Base-by-base conservation (phyloP, 768 basidiomycete species). In the Omphalotus guepiniiformis region DNA sequence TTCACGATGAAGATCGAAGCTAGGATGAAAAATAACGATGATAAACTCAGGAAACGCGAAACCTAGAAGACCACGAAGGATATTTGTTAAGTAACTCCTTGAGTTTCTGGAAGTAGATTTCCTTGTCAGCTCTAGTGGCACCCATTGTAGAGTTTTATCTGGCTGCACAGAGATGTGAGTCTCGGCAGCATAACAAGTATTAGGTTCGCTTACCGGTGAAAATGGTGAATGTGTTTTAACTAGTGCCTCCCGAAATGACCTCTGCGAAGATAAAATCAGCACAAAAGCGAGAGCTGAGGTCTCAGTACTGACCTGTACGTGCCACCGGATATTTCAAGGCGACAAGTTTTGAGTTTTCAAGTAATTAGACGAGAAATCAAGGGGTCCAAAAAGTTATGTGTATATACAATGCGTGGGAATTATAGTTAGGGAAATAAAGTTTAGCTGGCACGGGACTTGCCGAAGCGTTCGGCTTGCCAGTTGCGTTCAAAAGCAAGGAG, bases 1-100 rank as follows among this genome's bases (percentile, higher is more conserved):
- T 97, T 97, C 76, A 97, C 95, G 56, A 98, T 62, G 79, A 99
- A 97, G 74, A 99, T 92, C 50, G 95, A 95, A 62, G 92, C 94
- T 96, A 57, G n/a, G 42, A 16, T 41, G 28, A 29, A 38, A 36
- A 26, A 29, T 58, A 30, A 49, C 26, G 18, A 39, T 50, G 34
- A 50, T 29, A n/a, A 32, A 47, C 34, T 21, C 34, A 9, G 16
- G 23, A n/a, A n/a, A 29, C 21, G 12, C n/a, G 16, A 26, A 21
- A 34, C 27, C n/a, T 3, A n/a, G n/a, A 22, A 12, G n/a, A 28
- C 15, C 26, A 79, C 90, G 63, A 54, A 96, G 93, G 79, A 69
- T 88, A 94, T 69, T 88, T 84, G 69, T 80, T 73, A 59, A 99
- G 77, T 61, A 98, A 86, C 63, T 90, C 86, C 79, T 86, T 90